phyloP scores from a whole-genome alignment of 1,284 basidiomycete species.

The Irpex sp. region DNA sequence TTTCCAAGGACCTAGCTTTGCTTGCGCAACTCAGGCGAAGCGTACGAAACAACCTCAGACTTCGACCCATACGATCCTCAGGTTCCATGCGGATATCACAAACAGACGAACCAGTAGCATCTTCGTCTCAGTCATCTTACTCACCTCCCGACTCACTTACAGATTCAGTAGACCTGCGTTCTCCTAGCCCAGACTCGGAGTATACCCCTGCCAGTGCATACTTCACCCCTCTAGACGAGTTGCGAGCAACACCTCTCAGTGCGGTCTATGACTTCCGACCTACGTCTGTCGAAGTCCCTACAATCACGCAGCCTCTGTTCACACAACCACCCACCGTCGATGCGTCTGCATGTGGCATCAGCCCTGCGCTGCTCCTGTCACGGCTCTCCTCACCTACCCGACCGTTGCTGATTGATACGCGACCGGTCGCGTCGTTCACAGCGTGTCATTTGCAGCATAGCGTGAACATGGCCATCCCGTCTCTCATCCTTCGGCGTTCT shows the following conservation, averaged over 20 bases:
- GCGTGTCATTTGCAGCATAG: conserved; percentile 61
- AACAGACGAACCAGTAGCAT: conserved; percentile 4
- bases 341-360: conserved; percentile 35
- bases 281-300: conserved; percentile 19
- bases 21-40: conserved; percentile 65
- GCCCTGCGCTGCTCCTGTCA: conserved; percentile 43
- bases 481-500: conserved; percentile 82
- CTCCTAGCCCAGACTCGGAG: conserved; percentile 37
- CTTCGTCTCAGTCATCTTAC: conserved; percentile 25
- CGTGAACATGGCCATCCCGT: conserved; percentile 81
- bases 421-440: conserved; percentile 63
- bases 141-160: conserved; percentile 29
- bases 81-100: conserved; percentile 18
- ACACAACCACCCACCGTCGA: conserved; percentile 7
- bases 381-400: conserved; percentile 48
- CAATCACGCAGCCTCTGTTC: conserved; percentile 19
- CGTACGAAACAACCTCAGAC: conserved; percentile 69
- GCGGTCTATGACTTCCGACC: conserved; percentile 28
- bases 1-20: conserved; percentile 60
- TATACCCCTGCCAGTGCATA: conserved; percentile 48
- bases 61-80: conserved; percentile 65
- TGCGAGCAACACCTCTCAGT: conserved; percentile 24
- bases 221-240: conserved; percentile 54
- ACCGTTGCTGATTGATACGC: conserved; percentile 78
- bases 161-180: conserved; percentile 28